A percentile compares a stretch with the other conserved stretches of the same genome.
Conservation (phyloP, 2,329 filamentous ascomycete genomes). For the Talaromyces sp. region DNA sequence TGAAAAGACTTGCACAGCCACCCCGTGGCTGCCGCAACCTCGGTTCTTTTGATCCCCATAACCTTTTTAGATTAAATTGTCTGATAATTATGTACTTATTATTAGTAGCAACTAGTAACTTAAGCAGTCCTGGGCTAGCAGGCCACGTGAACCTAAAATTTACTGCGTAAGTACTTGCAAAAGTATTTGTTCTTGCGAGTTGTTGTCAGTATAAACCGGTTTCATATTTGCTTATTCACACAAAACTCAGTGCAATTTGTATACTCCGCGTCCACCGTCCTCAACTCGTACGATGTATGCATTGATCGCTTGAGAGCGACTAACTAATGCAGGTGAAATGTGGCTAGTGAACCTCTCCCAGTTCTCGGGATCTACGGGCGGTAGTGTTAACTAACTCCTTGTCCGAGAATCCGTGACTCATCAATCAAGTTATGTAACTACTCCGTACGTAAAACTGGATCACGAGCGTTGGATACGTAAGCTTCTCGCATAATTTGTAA, state of each 20-base stretch:
- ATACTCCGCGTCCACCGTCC: no score
- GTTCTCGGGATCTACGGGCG: conserved; percentile 11
- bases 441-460: no score
- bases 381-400: no score
- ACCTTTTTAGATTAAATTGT: not conserved
- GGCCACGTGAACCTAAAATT: no score
- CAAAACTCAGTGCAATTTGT: no score
- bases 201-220: no score
- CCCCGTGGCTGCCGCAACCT: not conserved
- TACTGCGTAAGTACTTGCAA: not conserved
- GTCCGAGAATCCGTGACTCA: not conserved
- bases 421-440: no score
- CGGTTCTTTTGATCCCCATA: not conserved
- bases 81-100: not conserved
- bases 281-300: not conserved
- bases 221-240: no score
- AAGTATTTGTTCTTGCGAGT: not conserved
- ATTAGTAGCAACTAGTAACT: no score
- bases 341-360: conserved; percentile 12
- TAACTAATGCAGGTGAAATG: conserved; percentile 6
- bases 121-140: no score
- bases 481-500: no score
- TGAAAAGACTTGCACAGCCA: not conserved
- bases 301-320: conserved; percentile 7
- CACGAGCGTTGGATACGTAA: no score